A percentile compares a stretch with the other conserved stretches of the same genome.
Conservation (phyloP, 768 basidiomycete species). For the Austroboletus festivus region DNA sequence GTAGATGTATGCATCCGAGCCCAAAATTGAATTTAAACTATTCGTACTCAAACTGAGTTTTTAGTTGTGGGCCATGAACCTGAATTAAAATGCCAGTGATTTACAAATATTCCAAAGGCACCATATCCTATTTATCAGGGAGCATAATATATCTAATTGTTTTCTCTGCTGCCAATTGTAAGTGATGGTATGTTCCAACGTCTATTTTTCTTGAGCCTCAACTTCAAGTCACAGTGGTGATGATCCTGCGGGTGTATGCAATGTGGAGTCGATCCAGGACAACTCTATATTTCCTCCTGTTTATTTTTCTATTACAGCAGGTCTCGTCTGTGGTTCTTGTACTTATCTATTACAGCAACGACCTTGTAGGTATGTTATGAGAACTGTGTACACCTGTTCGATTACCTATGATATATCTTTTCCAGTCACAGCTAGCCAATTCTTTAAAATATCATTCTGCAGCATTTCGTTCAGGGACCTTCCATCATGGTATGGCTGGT, state of each 20-base stretch:
- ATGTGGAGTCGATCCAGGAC: conserved; percentile 12
- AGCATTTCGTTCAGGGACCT: background rate
- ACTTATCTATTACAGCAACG: background rate
- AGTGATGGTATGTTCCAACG: too few relatives aligned
- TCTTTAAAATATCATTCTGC: conserved; percentile 1
- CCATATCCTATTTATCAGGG: too few relatives aligned
- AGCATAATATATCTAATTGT: too few relatives aligned
- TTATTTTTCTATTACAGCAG: background rate
- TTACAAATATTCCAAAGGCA: too few relatives aligned
- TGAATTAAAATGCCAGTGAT: too few relatives aligned
- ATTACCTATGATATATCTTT: too few relatives aligned
- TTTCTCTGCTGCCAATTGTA: too few relatives aligned
- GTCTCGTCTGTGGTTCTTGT: conserved; percentile 1
- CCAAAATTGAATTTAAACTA: too few relatives aligned
- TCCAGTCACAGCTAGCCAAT: background rate
- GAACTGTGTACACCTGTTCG: background rate
- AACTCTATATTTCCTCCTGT: conserved; percentile 5
- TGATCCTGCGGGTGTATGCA: conserved; percentile 17
- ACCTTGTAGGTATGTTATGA: conserved; percentile 2
- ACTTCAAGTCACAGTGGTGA: conserved; percentile 18
- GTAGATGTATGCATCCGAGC: too few relatives aligned
- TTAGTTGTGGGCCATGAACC: too few relatives aligned
- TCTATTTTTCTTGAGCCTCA: too few relatives aligned
- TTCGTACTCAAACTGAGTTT: too few relatives aligned
- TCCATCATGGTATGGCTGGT: background rate